These are phyloP conservation scores for Alternaria panax DNA, from an alignment of 2,329 filamentous ascomycete species.

Conservation along the genomic window DNA sequence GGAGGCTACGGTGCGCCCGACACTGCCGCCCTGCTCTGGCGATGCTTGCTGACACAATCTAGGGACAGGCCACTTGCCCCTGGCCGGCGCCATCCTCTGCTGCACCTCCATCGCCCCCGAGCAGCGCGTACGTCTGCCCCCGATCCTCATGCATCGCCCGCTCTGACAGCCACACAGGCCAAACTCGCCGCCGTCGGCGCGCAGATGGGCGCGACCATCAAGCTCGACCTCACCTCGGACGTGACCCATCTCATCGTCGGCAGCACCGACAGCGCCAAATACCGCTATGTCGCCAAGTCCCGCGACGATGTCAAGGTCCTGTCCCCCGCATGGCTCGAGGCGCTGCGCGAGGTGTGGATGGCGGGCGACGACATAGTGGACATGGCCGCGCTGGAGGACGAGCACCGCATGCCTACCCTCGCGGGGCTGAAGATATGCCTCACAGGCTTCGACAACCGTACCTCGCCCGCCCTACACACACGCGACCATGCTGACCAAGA, in stretches of 20 bases:
- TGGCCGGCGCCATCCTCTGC: constrained; percentile 75
- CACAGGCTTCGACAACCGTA: constrained; percentile 73
- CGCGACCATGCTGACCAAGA: constrained; percentile 33
- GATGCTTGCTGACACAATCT: constrained; percentile 20
- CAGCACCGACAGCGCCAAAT: constrained; percentile 88
- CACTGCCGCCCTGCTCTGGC: background rate
- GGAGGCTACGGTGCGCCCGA: constrained; percentile 38
- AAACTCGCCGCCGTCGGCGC: constrained; percentile 69
- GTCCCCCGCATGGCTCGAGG: constrained; percentile 82
- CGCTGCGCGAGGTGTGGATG: constrained; percentile 81
- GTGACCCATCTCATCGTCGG: constrained; percentile 95
- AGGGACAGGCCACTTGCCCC: constrained; percentile 49
- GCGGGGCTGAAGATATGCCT: constrained; percentile 70
- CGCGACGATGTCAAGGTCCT: constrained; percentile 86
- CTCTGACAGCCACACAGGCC: constrained; percentile 44
- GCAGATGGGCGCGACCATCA: constrained; percentile 87
- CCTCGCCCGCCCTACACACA: constrained; percentile 25
- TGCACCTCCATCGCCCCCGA: constrained; percentile 86
- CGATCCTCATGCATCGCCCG: background rate
- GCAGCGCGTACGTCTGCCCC: constrained; percentile 65
- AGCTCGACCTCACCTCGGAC: constrained; percentile 91
- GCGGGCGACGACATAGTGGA: constrained; percentile 77
- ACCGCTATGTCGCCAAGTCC: constrained; percentile 91
- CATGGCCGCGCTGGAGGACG: constrained; percentile 70
- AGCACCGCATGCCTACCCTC: constrained; percentile 71